Evolutionary conservation across 345 rosid species (phyloP).

Genomic region (Streptanthus diversifolius): DNA sequence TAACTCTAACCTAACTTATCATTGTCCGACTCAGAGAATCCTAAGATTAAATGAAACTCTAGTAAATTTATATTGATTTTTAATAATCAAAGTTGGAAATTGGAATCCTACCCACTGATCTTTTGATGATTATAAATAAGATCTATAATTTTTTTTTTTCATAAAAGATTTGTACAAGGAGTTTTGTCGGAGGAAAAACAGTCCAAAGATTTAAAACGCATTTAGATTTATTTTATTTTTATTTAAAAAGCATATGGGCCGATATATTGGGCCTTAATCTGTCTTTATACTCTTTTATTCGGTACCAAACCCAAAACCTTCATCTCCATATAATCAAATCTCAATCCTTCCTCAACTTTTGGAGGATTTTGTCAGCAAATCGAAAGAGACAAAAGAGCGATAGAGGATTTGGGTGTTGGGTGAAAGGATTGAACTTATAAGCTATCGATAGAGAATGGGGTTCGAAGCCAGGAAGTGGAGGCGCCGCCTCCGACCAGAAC

Average conservation of each 20-base stretch:
- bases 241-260: conserved; percentile 14
- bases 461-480: conserved; percentile 97
- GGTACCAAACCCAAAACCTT: neutral
- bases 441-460: conserved; percentile 97
- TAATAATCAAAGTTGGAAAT: neutral
- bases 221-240: neutral
- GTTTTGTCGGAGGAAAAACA: too few relatives aligned
- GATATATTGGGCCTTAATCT: neutral
- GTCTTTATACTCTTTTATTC: neutral
- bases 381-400: neutral
- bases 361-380: neutral
- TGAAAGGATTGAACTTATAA: neutral
- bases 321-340: neutral
- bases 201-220: too few relatives aligned
- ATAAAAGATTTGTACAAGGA: too few relatives aligned
- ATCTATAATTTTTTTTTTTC: too few relatives aligned
- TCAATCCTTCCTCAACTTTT: neutral
- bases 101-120: neutral
- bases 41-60: too few relatives aligned
- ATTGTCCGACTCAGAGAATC: too few relatives aligned
- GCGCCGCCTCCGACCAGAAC: conserved; percentile 94
- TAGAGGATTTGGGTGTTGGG: neutral
- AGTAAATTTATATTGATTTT: too few relatives aligned
- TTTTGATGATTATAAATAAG: neutral
- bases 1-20: too few relatives aligned